These are phyloP conservation scores for Linum trigynum DNA, from an alignment of 345 rosid species.

Conservation along the genomic window DNA sequence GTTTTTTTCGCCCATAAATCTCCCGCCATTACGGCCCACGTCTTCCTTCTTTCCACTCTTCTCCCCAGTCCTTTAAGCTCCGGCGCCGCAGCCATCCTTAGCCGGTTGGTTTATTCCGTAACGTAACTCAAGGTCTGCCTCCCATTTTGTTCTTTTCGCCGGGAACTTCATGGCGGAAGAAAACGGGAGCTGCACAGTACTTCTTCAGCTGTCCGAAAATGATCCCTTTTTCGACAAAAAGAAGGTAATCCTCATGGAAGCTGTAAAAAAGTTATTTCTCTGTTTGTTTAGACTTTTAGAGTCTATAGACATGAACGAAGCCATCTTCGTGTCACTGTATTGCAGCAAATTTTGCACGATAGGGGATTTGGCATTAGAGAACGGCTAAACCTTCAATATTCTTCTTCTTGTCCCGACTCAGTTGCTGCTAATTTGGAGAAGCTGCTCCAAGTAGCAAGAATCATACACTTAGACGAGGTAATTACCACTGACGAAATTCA, in stretches of 20 bases:
- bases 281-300: neutral
- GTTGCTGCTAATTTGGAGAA: conserved; percentile 2
- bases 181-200: neutral
- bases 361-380: neutral
- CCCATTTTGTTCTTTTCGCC: no score
- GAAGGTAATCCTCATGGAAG: neutral
- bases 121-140: no score
- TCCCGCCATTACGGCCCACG: no score
- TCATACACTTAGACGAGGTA: conserved; percentile 1
- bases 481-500: neutral
- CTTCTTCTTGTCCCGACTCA: neutral
- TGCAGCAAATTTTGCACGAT: neutral
- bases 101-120: no score
- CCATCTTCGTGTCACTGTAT: neutral
- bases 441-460: neutral
- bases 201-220: neutral
- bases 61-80: no score
- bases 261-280: neutral
- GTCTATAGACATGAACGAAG: neutral
- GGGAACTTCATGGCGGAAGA: neutral
- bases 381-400: neutral
- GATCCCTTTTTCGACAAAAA: neutral
- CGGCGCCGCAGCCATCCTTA: no score
- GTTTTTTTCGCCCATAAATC: no score
- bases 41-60: no score